Evolutionary conservation across 1,284 basidiomycete genomes (phyloP), one percentile per base, ranked within the genome.

Genomic region (Omphalotus olearius): DNA sequence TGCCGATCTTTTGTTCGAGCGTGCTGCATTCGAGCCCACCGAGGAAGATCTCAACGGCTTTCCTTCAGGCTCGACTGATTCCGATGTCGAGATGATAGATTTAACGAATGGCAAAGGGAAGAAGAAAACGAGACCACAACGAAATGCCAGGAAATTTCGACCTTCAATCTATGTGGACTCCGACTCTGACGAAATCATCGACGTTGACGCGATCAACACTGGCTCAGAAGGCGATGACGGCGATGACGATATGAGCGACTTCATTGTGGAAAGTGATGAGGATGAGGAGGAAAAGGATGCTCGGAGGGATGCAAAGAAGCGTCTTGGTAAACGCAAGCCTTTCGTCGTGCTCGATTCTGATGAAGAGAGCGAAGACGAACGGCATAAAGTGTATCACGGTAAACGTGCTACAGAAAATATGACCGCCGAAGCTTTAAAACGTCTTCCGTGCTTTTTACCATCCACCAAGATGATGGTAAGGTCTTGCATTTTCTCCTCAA

Each of bases 401-500:
- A 57, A 56, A 35, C 64, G 59, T 51, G 59, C 60, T 36, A 68
- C 65, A 57, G 60, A 56, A 26, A 57, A 57, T 16, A 36, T 63
- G 7, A 53, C 64, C 1, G 57, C 62, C 17, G 66, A 66, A 35
- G 67, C 63, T 6, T 60, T 76, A 49, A 71, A 74, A 55, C 55
- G 70, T 18, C 70, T 78, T 68, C 69, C 75, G 4, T 64, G 66
- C 30, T 80, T 82, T 64, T 60, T 82, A 37, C 79, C 80, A 0
- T 82, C 80, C 3, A 81, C 78, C 1, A 83, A 83, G 70, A 81
- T 83, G 80, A 82, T 81, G 70, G 79, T 80, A 51, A 33, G 69
- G 56, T n/a, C 26, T 23, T 45, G 6, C 45, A 17, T n/a, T 43
- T 16, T 11, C n/a, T 35, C 51, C n/a, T 46, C 6, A 18, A 13